A percentile compares a stretch with the other conserved stretches of the same genome.
Conservation (phyloP, 768 basidiomycete genomes). For the Collybia nuda region DNA sequence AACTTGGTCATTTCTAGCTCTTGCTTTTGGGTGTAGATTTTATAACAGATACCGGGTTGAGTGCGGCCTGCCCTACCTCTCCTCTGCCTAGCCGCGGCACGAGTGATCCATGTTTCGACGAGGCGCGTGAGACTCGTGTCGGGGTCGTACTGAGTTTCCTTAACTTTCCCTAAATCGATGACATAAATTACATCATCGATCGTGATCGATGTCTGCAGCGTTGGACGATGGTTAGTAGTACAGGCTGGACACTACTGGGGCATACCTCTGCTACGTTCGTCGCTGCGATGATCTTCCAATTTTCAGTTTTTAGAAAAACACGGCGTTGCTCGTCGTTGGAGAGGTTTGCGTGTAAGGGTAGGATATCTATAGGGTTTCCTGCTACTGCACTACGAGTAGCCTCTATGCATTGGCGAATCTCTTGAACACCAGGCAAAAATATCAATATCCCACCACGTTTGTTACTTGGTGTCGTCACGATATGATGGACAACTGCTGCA, state of each 20-base stretch:
- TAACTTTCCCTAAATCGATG: conserved; percentile 82
- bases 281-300: conserved; percentile 84
- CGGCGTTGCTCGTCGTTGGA: conserved; percentile 79
- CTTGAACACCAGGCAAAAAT: conserved; percentile 89
- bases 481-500: conserved; percentile 61
- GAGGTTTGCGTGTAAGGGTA: conserved; percentile 89
- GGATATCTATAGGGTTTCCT: conserved; percentile 45
- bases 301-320: conserved; percentile 63
- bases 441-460: conserved; percentile 73
- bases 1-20: conserved; percentile 69
- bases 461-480: conserved; percentile 42
- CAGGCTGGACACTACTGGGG: not conserved
- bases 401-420: conserved; percentile 78
- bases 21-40: conserved; percentile 77
- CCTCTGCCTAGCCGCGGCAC: conserved; percentile 80
- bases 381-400: conserved; percentile 39
- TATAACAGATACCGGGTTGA: conserved; percentile 81
- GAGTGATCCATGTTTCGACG: conserved; percentile 77
- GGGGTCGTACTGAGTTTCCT: conserved; percentile 75
- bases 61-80: conserved; percentile 91
- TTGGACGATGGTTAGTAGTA: not conserved
- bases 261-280: conserved; percentile 90
- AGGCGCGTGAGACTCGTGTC: conserved; percentile 72
- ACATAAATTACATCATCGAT: conserved; percentile 89
- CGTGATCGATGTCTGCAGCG: conserved; percentile 76